These are phyloP conservation scores for Ramicandelaber brevisporus DNA, from an alignment of 192 early-diverging fungal species.

Conservation along the genomic window DNA sequence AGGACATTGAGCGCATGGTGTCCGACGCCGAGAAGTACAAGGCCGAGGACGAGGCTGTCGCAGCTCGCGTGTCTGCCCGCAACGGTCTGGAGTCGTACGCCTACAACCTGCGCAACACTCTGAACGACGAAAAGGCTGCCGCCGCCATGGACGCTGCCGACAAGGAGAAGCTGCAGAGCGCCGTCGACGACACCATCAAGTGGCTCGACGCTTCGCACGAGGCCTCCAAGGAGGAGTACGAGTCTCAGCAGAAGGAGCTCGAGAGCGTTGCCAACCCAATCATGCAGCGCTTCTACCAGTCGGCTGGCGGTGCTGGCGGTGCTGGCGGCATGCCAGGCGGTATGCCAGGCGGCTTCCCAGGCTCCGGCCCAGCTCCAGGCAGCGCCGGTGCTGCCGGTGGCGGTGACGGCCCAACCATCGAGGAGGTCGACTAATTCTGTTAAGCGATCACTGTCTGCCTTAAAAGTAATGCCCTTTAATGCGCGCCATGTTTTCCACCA, in stretches of 20 bases:
- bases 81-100: slow-evolving; percentile 93
- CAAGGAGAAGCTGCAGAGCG: slow-evolving; percentile 64
- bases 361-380: slow-evolving; percentile 14
- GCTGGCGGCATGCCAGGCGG: slow-evolving; percentile 28
- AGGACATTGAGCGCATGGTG: slow-evolving; percentile 97
- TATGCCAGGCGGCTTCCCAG: slow-evolving; percentile 56
- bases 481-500: too few relatives aligned
- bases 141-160: slow-evolving; percentile 60
- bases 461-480: too few relatives aligned
- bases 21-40: slow-evolving; percentile 83
- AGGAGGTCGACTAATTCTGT: slow-evolving; percentile 44
- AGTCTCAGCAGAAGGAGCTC: slow-evolving; percentile 80
- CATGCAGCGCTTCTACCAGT: slow-evolving; percentile 86
- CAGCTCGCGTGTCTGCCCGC: slow-evolving; percentile 67
- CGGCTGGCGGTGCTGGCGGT: slow-evolving; percentile 38
- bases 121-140: slow-evolving; percentile 55
- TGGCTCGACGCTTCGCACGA: slow-evolving; percentile 89
- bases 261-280: slow-evolving; percentile 89
- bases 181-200: slow-evolving; percentile 75
- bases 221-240: slow-evolving; percentile 95
- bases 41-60: slow-evolving; percentile 87
- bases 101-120: slow-evolving; percentile 89
- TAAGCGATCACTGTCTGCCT: slow-evolving; percentile 2
- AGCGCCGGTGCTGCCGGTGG: slow-evolving; percentile 20
- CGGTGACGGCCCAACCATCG: slow-evolving; percentile 30